Conservation (phyloP, 2,329 filamentous ascomycete genomes). For the Fusarium nodosum region DNA sequence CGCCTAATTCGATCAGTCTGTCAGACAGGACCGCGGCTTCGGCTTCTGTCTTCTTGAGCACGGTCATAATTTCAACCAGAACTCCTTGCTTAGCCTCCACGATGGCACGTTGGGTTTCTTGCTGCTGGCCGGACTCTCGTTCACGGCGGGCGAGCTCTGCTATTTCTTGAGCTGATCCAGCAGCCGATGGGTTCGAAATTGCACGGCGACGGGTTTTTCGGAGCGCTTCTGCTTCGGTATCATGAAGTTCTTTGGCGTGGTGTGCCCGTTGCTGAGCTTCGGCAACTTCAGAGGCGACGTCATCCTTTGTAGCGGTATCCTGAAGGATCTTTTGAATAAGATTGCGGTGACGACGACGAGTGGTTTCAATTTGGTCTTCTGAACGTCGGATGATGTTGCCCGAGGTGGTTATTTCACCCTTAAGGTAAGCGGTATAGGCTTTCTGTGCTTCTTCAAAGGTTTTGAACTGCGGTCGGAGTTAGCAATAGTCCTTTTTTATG, state of each 20-base stretch:
- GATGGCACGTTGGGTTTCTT: rapidly evolving
- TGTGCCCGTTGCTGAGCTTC: neutral
- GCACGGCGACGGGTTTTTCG: neutral
- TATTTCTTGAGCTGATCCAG: no score
- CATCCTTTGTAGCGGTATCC: neutral
- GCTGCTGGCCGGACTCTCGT: neutral
- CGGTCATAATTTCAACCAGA: neutral
- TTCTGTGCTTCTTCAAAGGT: neutral
- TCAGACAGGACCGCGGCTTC: neutral
- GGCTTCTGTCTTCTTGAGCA: neutral
- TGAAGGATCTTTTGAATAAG: neutral
- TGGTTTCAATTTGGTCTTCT: neutral
- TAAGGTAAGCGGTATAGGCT: neutral
- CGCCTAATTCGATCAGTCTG: neutral
- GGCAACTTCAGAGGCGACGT: neutral
- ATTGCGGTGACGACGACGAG: neutral
- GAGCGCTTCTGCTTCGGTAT: neutral
- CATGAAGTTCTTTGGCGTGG: neutral
- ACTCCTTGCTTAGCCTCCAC: neutral
- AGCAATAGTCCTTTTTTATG: neutral
- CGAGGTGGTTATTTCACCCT: neutral
- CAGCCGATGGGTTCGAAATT: neutral
- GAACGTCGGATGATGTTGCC: neutral
- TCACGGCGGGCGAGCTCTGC: neutral
- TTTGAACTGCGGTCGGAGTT: neutral